Evolutionary conservation across 352 stramenopile species (phyloP).

Genomic region (Phytophthora multivora): DNA sequence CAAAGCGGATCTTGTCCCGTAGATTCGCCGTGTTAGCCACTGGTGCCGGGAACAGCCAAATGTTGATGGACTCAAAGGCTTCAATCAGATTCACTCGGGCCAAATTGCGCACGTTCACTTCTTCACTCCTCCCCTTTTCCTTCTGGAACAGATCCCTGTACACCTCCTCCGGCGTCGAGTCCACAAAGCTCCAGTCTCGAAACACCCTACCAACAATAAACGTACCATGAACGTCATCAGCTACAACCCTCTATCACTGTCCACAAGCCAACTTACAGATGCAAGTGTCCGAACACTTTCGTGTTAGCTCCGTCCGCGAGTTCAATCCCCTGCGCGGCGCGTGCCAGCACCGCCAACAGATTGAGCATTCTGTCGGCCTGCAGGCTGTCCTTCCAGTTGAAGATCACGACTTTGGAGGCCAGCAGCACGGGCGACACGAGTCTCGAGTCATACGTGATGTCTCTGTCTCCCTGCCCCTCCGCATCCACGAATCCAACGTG

Average conservation of each 20-base stretch:
- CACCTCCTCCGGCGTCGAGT: slow-evolving; percentile 82
- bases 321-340: slow-evolving; percentile 83
- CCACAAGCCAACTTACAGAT: slow-evolving; percentile 61
- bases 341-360: slow-evolving; percentile 75
- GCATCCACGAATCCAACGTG: slow-evolving; percentile 88
- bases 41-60: slow-evolving; percentile 86
- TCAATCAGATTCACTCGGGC: slow-evolving; percentile 76
- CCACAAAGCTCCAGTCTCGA: slow-evolving; percentile 89
- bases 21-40: slow-evolving; percentile 81
- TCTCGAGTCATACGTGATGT: slow-evolving; percentile 88
- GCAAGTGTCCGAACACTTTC: slow-evolving; percentile 88
- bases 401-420: slow-evolving; percentile 87
- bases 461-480: slow-evolving; percentile 83
- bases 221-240: slow-evolving; percentile 1
- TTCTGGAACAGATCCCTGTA: slow-evolving; percentile 83
- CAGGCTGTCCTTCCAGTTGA: slow-evolving; percentile 91
- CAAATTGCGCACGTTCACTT: slow-evolving; percentile 84
- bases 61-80: slow-evolving; percentile 85
- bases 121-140: slow-evolving; percentile 78
- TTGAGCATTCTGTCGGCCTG: slow-evolving; percentile 88
- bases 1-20: slow-evolving; percentile 85
- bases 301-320: slow-evolving; percentile 72
- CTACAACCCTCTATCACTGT: neutral
- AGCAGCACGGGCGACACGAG: slow-evolving; percentile 85
- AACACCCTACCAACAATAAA: slow-evolving; percentile 60